A percentile compares a stretch with the other conserved stretches of the same genome.
phyloP scores from a whole-genome alignment of 768 basidiomycete species.

The Pholiota molesta region DNA sequence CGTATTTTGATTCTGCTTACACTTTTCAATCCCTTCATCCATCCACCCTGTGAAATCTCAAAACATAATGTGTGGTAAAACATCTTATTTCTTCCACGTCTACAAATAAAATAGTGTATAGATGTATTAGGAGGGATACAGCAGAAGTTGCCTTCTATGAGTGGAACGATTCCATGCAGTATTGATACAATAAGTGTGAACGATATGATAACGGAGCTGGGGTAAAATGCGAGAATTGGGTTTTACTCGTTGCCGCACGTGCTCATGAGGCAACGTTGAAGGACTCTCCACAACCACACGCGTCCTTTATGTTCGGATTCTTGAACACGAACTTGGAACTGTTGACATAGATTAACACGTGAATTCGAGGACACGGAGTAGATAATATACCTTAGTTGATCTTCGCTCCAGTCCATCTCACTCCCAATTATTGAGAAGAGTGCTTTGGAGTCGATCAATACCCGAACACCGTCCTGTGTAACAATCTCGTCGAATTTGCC shows the following conservation, averaged over 20 bases:
- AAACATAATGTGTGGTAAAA: too few relatives aligned
- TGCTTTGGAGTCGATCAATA: constrained; percentile 95
- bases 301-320: constrained; percentile 94
- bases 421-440: constrained; percentile 98
- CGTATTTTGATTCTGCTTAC: not conserved
- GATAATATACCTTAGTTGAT: constrained; percentile 73
- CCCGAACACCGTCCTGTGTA: constrained; percentile 91
- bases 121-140: constrained; percentile 22
- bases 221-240: constrained; percentile 18
- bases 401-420: constrained; percentile 99
- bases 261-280: constrained; percentile 64
- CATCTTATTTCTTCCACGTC: too few relatives aligned
- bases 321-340: constrained; percentile 84
- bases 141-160: constrained; percentile 17
- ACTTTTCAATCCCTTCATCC: not conserved
- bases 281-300: constrained; percentile 94
- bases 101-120: constrained; percentile 4
- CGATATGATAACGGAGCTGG: constrained; percentile 21
- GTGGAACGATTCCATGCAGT: constrained; percentile 24
- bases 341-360: constrained; percentile 2
- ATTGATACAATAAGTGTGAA: constrained; percentile 26
- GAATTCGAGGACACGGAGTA: constrained; percentile 1
- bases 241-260: constrained; percentile 4
- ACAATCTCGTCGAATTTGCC: constrained; percentile 96
- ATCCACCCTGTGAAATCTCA: not conserved